Evolutionary conservation across 2,329 filamentous ascomycete genomes (phyloP).

Genomic region (Beauveria rudraprayagi): DNA sequence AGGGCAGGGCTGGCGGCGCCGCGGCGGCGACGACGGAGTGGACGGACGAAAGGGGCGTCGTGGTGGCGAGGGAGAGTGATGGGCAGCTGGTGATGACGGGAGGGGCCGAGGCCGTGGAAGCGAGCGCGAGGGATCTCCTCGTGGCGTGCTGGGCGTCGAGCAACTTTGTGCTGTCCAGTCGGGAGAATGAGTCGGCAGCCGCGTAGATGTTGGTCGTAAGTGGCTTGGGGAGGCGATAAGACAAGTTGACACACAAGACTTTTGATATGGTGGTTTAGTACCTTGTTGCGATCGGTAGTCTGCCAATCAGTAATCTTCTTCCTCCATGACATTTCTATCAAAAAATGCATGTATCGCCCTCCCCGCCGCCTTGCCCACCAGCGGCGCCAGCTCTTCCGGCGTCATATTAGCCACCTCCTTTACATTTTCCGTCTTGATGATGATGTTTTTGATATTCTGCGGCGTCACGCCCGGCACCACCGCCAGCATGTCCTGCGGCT

Average conservation of each 20-base stretch:
- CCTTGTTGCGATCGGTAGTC: neutral
- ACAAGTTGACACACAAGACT: too few relatives aligned
- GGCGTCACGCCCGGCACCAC: slow-evolving; percentile 77
- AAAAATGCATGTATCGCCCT: slow-evolving; percentile 78
- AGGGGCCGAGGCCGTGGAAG: neutral
- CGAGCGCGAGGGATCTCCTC: neutral
- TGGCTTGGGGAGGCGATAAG: too few relatives aligned
- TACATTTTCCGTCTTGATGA: slow-evolving; percentile 66
- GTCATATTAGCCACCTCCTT: slow-evolving; percentile 79
- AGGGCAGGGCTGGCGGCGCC: neutral
- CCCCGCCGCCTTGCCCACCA: slow-evolving; percentile 72
- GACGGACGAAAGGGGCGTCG: neutral
- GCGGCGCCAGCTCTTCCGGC: slow-evolving; percentile 59
- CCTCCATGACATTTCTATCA: slow-evolving; percentile 51
- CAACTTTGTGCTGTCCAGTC: neutral
- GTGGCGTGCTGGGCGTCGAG: slow-evolving; percentile 5
- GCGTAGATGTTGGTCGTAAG: too few relatives aligned
- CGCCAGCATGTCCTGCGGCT: slow-evolving; percentile 84
- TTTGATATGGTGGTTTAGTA: neutral
- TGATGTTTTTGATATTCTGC: slow-evolving; percentile 66
- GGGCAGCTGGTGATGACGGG: neutral
- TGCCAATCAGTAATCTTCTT: slow-evolving; percentile 26
- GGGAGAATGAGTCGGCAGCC: neutral
- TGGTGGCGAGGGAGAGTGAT: neutral
- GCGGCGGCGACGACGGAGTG: neutral